Evolutionary conservation across 2,329 filamentous ascomycete genomes (phyloP), one percentile per base, ranked within the genome.

Genomic region (Pezicula carpinea): DNA sequence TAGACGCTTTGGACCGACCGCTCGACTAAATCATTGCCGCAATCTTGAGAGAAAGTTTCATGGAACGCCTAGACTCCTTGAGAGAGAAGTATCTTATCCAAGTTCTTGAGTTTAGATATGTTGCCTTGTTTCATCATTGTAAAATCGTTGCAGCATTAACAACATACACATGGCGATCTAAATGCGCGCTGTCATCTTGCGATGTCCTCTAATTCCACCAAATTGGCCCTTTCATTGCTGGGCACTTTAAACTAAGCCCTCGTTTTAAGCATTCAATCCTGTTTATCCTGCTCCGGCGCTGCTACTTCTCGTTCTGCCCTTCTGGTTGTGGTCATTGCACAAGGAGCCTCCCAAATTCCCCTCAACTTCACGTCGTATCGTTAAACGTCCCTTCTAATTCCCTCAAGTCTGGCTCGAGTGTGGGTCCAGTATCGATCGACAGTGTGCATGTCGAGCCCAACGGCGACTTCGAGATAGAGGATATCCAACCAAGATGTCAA

Each of bases 281-380:
- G 3, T 48, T 26, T 10, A 48, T 53, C 13, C 3, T 48, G 1
- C 49, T 31, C 49, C 48, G 3, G 34, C 47, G 14, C 15, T 51
- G 1, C 35, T 51, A n/a, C 29, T 50, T 15, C 17, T 51, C 19
- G 18, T 50, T 17, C 36, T 50, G 21, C 50, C 50, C 4, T 40
- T 43, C 8, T 34, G 50, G 18, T 17, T 52, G 31, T 18, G 35
- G 13, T 21, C 18, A 26, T 21, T 50, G 21, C 15, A 17, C 18
- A 52, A 50, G 22, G 18, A 40, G 19, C n/a, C n/a, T 33, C 50
- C 6, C 35, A 29, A n/a, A 52, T 26, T 45, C 52, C 23, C 26
- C 51, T 21, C 50, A 38, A 44, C 55, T 55, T 35, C 50, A 61
- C 35, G 49, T 58, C 11, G 38, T 61, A 10, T 54, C 53, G 26